Evolutionary conservation across 371 early-diverging fungal species (phyloP), one percentile per base, ranked within the genome.

Genomic region (Syncephalastrum racemosum): DNA sequence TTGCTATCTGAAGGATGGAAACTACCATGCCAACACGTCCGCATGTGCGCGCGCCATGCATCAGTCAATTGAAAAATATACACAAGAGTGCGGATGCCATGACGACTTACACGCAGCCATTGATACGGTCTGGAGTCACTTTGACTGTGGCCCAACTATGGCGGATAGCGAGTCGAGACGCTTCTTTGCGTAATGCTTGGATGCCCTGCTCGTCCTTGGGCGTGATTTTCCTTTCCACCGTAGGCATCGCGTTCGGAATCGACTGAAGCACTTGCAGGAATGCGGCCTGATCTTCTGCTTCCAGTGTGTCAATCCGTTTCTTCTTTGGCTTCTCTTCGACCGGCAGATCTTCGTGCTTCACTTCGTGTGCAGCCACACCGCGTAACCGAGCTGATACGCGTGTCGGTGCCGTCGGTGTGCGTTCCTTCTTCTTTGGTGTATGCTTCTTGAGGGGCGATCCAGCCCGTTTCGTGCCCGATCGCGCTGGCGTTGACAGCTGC

Each of bases 1-100:
- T 84, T 86, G 39, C 70, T 70, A 13, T 51, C 64, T 40, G 80
- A 79, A 46, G 89, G 89, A 61, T 91, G 89, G 16, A 89, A 71
- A 4, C 87, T 85, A 68, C 62, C 25, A 70, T 67, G 50, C 0
- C 27, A 55, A 12, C 1, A 23, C 12, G 15, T 12, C n/a, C 19
- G 10, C n/a, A 23, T 25, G 10, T 12, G 36, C 36, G 36, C 10
- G 27, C 7, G 27, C 27, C 27, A 27, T 27, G 27, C 3, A 36
- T 14, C 24, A 50, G 25, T 12, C 46, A 52, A n/a, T n/a, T n/a
- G n/a, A n/a, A n/a, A n/a, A n/a, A n/a, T n/a, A n/a, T n/a, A n/a
- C n/a, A n/a, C n/a, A n/a, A n/a, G n/a, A n/a, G n/a, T n/a, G 18
- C 36, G 6, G 46, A 36, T 0, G n/a, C 39, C 1, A n/a, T 16